Conservation (phyloP, 2,329 filamentous ascomycete species). For the Colletotrichum chlorophyti region DNA sequence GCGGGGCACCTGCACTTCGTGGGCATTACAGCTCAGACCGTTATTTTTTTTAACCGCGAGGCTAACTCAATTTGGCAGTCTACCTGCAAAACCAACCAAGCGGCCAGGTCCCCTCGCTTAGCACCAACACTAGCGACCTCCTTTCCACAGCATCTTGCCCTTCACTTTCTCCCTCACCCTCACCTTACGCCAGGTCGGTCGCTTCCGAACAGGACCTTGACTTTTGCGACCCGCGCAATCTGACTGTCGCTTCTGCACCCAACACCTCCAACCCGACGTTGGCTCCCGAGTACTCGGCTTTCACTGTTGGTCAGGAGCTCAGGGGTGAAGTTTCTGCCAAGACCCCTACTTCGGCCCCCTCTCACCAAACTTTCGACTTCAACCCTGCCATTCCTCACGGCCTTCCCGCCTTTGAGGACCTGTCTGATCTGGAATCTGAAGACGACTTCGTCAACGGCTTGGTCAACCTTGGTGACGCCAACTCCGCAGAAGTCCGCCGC, state of each 20-base stretch:
- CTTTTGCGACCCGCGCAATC: constrained; percentile 90
- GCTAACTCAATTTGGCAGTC: constrained; percentile 51
- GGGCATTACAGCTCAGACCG: background rate
- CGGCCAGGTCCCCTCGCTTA: constrained; percentile 65
- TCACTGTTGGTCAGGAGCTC: constrained; percentile 69
- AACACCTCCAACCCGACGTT: constrained; percentile 56
- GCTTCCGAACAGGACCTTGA: constrained; percentile 76
- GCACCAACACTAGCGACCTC: constrained; percentile 70
- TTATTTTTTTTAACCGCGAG: constrained; percentile 4
- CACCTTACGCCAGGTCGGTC: constrained; percentile 75
- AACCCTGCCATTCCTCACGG: constrained; percentile 57
- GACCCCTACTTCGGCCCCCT: constrained; percentile 50
- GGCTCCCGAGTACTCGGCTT: constrained; percentile 68
- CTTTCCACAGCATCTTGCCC: constrained; percentile 80
- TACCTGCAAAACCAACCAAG: constrained; percentile 56
- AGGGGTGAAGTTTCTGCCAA: constrained; percentile 58
- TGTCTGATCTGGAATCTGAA: constrained; percentile 83
- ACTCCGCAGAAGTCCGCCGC: constrained; percentile 70
- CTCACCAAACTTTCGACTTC: constrained; percentile 58
- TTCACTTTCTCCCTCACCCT: constrained; percentile 86
- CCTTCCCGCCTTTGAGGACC: constrained; percentile 80
- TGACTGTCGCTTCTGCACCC: constrained; percentile 69
- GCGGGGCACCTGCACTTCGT: constrained; percentile 18
- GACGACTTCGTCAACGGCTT: constrained; percentile 32
- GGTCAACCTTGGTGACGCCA: constrained; percentile 32